Base-by-base conservation (phyloP, 768 basidiomycete genomes). In the Tricholoma saponaceum region DNA sequence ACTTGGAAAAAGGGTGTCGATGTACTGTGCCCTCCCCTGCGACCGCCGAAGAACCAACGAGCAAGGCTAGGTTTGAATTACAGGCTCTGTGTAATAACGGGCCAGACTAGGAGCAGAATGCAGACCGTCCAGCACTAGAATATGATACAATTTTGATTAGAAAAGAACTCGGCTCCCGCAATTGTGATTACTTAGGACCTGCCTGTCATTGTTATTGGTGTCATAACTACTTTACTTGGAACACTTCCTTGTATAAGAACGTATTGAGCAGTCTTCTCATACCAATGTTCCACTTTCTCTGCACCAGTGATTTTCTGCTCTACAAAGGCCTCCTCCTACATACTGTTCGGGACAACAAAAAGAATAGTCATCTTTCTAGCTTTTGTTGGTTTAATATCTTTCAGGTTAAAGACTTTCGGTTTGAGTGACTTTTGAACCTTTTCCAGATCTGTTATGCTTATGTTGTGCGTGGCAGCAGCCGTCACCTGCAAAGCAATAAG, bases 51-150 rank as follows among this genome's bases (percentile, higher is more conserved):
- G 62, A 50, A 43, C 62, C 58, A 39, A 57, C 56, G 62, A n/a
- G 69, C 71, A 22, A 83, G 62, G 9, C 69, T 70, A 20, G 83
- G 77, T 54, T 79, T 80, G 63, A 85, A 87, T 60, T 87, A 84
- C 23, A 89, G 71, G 58, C 81, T 81, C 52, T 81, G 77, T 0
- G 83, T 79, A 59, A 89, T 88, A 26, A 81, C 70, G 2, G 86
- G 86, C 87, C 87, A 89, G 13, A 89, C 86, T 85, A 43, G 46
- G 46, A 43, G 51, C 55, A 44, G 1, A 30, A n/a, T 75, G n/a
- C n/a, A n/a, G n/a, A n/a, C n/a, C n/a, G n/a, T n/a, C n/a, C n/a
- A n/a, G n/a, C n/a, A n/a, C n/a, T n/a, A n/a, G n/a, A n/a, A n/a
- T n/a, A n/a, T n/a, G n/a, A n/a, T n/a, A n/a, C n/a, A n/a, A n/a